Conservation (phyloP, 2,329 filamentous ascomycete species). For the Diplodia mutila region DNA sequence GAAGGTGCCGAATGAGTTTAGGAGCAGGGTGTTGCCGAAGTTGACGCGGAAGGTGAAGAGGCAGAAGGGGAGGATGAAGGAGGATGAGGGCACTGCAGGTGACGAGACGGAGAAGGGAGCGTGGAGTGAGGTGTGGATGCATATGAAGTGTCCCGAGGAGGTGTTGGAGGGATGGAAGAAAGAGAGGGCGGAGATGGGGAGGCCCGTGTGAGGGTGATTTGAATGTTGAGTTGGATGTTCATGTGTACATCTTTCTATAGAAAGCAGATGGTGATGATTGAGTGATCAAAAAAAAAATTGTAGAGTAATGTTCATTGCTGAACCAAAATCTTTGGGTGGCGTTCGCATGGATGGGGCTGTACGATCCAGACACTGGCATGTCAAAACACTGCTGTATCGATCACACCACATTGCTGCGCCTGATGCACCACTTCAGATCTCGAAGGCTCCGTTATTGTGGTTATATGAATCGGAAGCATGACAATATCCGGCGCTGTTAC, state of each 20-base stretch:
- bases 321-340: too few relatives aligned
- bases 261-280: too few relatives aligned
- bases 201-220: background rate
- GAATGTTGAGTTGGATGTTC: background rate
- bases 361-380: too few relatives aligned
- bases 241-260: background rate
- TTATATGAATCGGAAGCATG: too few relatives aligned
- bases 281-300: too few relatives aligned
- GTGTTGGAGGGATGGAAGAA: conserved; percentile 36
- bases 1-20: conserved; percentile 62
- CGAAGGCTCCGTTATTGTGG: too few relatives aligned
- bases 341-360: too few relatives aligned
- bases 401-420: too few relatives aligned
- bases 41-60: conserved; percentile 47
- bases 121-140: conserved; percentile 61
- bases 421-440: too few relatives aligned
- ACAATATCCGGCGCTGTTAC: too few relatives aligned
- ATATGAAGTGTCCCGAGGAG: conserved; percentile 47
- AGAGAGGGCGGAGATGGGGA: background rate
- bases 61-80: conserved; percentile 36
- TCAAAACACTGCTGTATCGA: too few relatives aligned
- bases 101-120: conserved; percentile 46
- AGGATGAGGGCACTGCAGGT: background rate
- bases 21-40: conserved; percentile 53
- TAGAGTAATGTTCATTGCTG: too few relatives aligned